A percentile compares a stretch with the other conserved stretches of the same genome.
phyloP scores from a whole-genome alignment of 2,329 filamentous ascomycete genomes.

The Colletotrichum sp. region DNA sequence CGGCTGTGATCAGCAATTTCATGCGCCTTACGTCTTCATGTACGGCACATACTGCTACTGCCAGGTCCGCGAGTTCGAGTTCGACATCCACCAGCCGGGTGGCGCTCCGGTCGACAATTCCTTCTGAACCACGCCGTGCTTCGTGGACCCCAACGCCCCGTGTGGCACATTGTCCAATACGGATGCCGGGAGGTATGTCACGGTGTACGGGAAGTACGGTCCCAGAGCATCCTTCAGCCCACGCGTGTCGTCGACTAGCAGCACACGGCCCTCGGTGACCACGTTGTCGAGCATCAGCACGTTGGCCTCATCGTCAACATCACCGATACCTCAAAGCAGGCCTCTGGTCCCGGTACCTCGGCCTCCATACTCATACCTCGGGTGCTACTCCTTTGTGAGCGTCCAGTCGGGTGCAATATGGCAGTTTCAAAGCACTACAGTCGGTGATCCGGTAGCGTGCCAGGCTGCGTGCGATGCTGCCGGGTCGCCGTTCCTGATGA shows the following conservation, averaged over 20 bases:
- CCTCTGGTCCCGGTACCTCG: accelerated
- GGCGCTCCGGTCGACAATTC: not conserved
- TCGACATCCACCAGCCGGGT: not conserved
- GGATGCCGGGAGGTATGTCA: not conserved
- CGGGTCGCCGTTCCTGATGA: too few species aligned
- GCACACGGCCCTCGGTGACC: accelerated
- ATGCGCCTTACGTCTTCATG: not conserved
- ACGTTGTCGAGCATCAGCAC: too few species aligned
- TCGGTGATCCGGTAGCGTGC: too few species aligned
- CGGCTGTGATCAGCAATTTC: not conserved
- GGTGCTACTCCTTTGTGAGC: too few species aligned
- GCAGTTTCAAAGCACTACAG: too few species aligned
- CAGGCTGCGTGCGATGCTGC: too few species aligned
- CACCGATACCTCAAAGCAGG: too few species aligned
- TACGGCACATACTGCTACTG: not conserved
- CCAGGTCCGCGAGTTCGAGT: not conserved
- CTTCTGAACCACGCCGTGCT: not conserved
- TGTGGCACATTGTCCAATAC: not conserved
- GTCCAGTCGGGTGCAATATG: too few species aligned
- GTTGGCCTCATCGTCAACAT: too few species aligned
- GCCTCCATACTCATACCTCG: too few species aligned
- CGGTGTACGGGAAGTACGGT: not conserved
- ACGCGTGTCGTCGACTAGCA: too few species aligned
- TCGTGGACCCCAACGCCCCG: not conserved
- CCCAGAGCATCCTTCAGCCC: not conserved